These are phyloP conservation scores for Trichoderma asperelloides DNA, from an alignment of 495 filamentous ascomycete species.

Conservation along the genomic window DNA sequence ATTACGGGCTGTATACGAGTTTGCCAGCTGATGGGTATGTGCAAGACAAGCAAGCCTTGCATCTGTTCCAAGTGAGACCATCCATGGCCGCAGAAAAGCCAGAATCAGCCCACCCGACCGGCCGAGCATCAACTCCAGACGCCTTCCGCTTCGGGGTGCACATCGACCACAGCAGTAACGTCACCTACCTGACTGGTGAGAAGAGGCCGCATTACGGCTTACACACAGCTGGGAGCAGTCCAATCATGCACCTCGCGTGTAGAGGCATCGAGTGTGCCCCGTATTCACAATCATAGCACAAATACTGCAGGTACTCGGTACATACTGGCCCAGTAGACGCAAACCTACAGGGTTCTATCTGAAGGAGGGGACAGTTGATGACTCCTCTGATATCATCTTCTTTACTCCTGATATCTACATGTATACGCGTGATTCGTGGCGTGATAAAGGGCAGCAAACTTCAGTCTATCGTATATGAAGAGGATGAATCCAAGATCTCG, in stretches of 20 bases:
- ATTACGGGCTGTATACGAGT: not conserved
- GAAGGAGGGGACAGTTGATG: not conserved
- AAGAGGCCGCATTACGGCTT: not conserved
- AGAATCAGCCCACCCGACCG: conserved; percentile 4
- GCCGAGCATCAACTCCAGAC: not conserved
- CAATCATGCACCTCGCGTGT: too few species aligned
- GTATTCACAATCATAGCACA: not conserved
- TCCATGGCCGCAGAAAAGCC: not conserved
- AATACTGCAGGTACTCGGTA: not conserved
- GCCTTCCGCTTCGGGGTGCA: not conserved
- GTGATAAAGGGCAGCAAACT: not conserved
- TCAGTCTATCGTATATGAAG: not conserved
- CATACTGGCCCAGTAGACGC: not conserved
- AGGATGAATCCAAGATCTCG: not conserved
- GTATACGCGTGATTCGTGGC: not conserved
- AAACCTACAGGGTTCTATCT: too few species aligned
- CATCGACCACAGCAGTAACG: not conserved
- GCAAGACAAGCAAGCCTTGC: not conserved
- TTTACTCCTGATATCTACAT: not conserved
- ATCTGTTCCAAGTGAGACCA: not conserved
- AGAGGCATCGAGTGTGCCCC: too few species aligned
- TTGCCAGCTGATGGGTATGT: not conserved
- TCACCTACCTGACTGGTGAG: not conserved
- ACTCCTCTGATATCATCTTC: not conserved
- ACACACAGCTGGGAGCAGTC: not conserved